Base-by-base conservation (phyloP, 495 filamentous ascomycete species). In the Podospora comata region DNA sequence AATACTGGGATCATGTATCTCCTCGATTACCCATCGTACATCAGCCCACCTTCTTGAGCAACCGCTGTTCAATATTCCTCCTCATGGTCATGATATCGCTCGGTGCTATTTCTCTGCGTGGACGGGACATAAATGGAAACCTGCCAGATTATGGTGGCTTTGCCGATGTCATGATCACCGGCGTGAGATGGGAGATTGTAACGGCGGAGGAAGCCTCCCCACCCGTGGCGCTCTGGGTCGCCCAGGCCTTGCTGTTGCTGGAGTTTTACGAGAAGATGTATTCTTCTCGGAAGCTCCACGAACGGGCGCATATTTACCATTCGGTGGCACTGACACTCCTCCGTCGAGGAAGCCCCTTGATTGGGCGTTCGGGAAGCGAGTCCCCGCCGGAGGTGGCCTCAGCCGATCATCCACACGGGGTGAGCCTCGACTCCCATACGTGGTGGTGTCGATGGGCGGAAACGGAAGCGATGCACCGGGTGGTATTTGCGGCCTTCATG, bases 221-320 rank as follows among this genome's bases (percentile, higher is more conserved):
- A 5, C 94, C 95, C 2, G 94, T 95, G 1, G 92, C 92, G 69
- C 82, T 99, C 16, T 99, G 95, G 95, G 87, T 97, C 28, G 96
- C 96, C 68, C 95, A 99, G 74, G 90, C 95, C 0, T 80, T 98
- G 27, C 78, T 99, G 16, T 80, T 99, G 7, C 81, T 99, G 18
- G 95, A 99, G 73, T 87, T 97, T 3, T 97, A 94, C 75, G 95
- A 99, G 79, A 99, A 99, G 84, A 91, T 95, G 86, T 97, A 93
- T 75, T 92, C 92, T 6, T 96, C 93, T 1, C 84, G 93, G 34
- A 86, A 87, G 11, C 84, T 98, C 26, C 95, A 99, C 77, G 95
- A 99, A 78, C 88, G 95, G 67, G 94, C 93, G 0, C 95, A 98
- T 71, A 97, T 97, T 54, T 95, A 97, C 70, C 95, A 99, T 73